Percentiles rank a stretch among this genome's conserved stretches.
These are phyloP conservation scores for Limonomyces culmigenus DNA, from an alignment of 1,284 basidiomycete genomes.

Conservation along the genomic window DNA sequence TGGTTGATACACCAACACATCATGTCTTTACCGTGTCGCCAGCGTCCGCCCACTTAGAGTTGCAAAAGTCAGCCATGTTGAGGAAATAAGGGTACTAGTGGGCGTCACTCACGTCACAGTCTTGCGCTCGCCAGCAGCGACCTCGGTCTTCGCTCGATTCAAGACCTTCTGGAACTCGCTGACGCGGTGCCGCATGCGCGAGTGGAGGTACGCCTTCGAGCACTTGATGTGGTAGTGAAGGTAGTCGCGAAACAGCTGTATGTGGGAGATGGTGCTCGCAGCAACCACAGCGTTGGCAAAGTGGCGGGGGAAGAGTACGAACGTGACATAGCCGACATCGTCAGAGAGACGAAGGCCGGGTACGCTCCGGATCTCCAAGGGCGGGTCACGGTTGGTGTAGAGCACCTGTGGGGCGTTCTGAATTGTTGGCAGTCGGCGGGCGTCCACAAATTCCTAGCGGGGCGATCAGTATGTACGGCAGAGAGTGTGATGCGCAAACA, in stretches of 20 bases:
- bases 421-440: conserved; percentile 79
- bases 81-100: conserved; percentile 2
- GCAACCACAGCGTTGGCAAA: conserved; percentile 66
- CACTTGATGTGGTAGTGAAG: conserved; percentile 99
- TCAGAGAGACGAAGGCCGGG: conserved; percentile 72
- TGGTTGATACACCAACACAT: no score
- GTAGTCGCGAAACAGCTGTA: conserved; percentile 96
- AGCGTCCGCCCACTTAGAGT: conserved; percentile 32
- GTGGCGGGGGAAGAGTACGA: conserved; percentile 95
- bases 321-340: conserved; percentile 96
- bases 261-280: conserved; percentile 81
- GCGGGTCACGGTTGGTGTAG: conserved; percentile 93
- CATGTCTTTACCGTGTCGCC: conserved; percentile 28
- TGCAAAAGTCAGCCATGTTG: conserved; percentile 6
- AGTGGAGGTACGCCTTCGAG: conserved; percentile 99
- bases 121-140: conserved; percentile 71
- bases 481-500: conserved; percentile 8
- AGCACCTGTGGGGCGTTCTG: conserved; percentile 97
- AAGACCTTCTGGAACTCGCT: conserved; percentile 96
- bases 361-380: conserved; percentile 85
- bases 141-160: conserved; percentile 95
- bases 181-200: conserved; percentile 88
- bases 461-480: background rate
- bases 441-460: conserved; percentile 94
- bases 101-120: conserved; percentile 62